Percentiles rank a stretch among this genome's conserved stretches.
These are phyloP conservation scores for Camelina laxa DNA, from an alignment of 345 rosid species.

Conservation along the genomic window DNA sequence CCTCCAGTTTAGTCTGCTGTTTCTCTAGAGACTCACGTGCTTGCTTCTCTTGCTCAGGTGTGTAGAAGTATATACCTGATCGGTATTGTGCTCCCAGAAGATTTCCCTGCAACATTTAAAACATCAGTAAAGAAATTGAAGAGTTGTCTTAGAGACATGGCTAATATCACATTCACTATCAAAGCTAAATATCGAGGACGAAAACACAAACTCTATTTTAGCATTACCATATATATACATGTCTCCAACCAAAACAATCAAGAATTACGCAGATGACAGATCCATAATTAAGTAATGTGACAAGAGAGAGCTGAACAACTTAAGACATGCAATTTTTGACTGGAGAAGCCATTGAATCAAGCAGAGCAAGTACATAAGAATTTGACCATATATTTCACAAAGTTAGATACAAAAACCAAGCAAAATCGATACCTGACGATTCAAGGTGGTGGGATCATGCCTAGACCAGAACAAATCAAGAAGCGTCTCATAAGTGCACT, in stretches of 20 bases:
- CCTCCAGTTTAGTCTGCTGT: slow-evolving; percentile 61
- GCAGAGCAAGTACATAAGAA: neutral
- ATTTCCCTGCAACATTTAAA: slow-evolving; percentile 54
- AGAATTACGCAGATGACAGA: too few species aligned
- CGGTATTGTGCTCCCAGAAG: slow-evolving; percentile 90
- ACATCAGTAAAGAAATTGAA: neutral
- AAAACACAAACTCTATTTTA: neutral
- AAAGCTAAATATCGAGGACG: neutral
- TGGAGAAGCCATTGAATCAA: neutral
- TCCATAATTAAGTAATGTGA: too few species aligned
- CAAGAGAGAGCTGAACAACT: too few species aligned
- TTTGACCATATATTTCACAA: neutral
- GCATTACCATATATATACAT: neutral
- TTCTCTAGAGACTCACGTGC: slow-evolving; percentile 69
- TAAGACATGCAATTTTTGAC: neutral
- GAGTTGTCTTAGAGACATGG: neutral
- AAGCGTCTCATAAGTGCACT: slow-evolving; percentile 67
- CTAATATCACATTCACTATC: neutral
- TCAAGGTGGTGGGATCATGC: slow-evolving; percentile 87
- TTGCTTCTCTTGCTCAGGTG: slow-evolving; percentile 79
- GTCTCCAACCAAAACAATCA: neutral
- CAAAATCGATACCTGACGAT: slow-evolving; percentile 69
- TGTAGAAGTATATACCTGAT: slow-evolving; percentile 79
- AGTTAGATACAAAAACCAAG: neutral
- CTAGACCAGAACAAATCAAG: slow-evolving; percentile 84